Base-by-base conservation (phyloP, 345 rosid species). In the Eucalyptus paniculata region DNA sequence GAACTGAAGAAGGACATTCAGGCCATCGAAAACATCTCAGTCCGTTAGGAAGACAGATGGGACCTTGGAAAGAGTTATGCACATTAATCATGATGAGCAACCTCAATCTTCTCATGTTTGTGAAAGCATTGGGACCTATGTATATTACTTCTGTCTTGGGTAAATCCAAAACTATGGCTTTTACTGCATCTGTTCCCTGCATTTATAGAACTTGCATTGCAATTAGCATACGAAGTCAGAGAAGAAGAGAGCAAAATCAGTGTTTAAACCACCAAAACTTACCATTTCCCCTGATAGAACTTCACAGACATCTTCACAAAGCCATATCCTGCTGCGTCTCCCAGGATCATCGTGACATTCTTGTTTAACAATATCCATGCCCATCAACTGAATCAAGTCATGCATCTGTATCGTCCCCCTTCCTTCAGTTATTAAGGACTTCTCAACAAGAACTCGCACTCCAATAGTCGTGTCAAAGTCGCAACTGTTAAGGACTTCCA, bases 371-470 rank as follows among this genome's bases (percentile, higher is more conserved):
- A 51, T 51, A 1, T 51, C 4, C 9, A 18, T 7, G 23, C 23
- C 56, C 56, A 51, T 51, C 56, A 51, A 51, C 23, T 51, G 23
- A 7, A 51, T 18, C 56, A 51, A 51, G 56, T 51, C 56, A 51
- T 51, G 56, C 56, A 51, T 51, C 0, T 7, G 56, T 50, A 21
- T 2, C 42, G 4, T 17, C 16, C 2, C 1, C 12, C 1, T 0
- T 4, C 4, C 26, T 3, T 42, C 6, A 21, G 16, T 54, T 9
- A 60, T 45, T 8, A 87, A 62, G 23, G 72, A 40, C 42, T 18
- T 58, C 8, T 62, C 77, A 24, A 42, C 17, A 28, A 87, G 88
- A 45, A 62, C 45, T 13, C 16, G 5, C 1, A 87, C 28, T 37
- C 81, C 88, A 37, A 62, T n/a, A 3, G 7, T 44, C 2, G 80